phyloP scores from a whole-genome alignment of 2,329 filamentous ascomycete genomes.

The Cordyceps farinosa region DNA sequence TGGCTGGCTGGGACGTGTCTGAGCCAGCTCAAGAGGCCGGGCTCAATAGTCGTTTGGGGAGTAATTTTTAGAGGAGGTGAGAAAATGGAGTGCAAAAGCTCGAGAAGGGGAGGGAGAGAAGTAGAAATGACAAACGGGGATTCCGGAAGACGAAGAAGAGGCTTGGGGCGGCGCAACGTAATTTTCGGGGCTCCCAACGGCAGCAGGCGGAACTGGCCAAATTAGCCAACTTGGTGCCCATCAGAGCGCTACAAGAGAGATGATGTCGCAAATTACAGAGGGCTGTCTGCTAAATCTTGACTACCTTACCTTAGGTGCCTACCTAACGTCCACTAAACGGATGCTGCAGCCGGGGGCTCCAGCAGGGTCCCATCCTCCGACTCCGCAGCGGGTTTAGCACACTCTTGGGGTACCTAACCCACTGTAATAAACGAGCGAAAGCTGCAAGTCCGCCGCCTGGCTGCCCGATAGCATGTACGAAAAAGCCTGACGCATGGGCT shows the following conservation, averaged over 20 bases:
- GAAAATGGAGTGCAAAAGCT: too few relatives aligned
- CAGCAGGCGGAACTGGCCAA: too few relatives aligned
- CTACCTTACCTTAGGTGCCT: too few relatives aligned
- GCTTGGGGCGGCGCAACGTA: too few relatives aligned
- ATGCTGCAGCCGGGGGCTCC: conserved; percentile 9
- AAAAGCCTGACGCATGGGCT: too few relatives aligned
- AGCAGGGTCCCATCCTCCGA: neutral
- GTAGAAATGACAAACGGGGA: neutral
- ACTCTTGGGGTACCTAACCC: neutral
- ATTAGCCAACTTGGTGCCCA: too few relatives aligned
- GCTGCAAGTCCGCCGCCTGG: neutral
- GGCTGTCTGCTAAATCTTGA: neutral
- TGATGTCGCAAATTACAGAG: neutral
- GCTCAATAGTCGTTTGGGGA: neutral
- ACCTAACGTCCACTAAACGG: neutral
- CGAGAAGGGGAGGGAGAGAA: neutral
- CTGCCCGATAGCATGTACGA: too few relatives aligned
- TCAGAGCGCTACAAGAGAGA: too few relatives aligned
- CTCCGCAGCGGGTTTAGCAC: neutral
- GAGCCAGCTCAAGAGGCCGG: conserved; percentile 5
- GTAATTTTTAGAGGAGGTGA: too few relatives aligned
- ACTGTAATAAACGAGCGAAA: too few relatives aligned
- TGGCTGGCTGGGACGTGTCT: conserved; percentile 20
- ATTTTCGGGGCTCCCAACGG: too few relatives aligned
- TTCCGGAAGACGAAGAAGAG: neutral